Evolutionary conservation across 2,329 filamentous ascomycete genomes (phyloP).

Genomic region (Venturia asperata): DNA sequence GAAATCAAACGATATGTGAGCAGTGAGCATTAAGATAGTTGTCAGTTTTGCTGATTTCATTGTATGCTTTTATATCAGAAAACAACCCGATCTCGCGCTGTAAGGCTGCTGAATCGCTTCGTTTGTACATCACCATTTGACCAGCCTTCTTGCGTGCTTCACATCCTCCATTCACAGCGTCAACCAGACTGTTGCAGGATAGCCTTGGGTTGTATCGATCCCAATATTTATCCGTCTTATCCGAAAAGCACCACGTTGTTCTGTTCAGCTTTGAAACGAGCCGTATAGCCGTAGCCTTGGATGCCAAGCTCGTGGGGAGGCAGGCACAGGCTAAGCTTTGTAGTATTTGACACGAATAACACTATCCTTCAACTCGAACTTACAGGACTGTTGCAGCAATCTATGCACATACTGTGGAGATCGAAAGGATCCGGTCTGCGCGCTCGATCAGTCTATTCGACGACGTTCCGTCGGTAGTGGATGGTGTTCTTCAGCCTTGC

Average conservation of each 20-base stretch:
- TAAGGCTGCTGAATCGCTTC: background rate
- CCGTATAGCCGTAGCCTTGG: background rate
- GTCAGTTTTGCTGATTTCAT: background rate
- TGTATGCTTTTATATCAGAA: background rate
- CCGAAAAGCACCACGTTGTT: background rate
- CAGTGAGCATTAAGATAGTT: background rate
- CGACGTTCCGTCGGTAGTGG: background rate
- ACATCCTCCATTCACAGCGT: background rate
- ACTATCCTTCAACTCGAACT: background rate
- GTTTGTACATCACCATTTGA: background rate
- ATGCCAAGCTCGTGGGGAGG: background rate
- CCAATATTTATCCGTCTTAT: background rate
- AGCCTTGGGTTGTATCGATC: background rate
- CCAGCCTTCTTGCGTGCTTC: background rate
- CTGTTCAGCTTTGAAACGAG: background rate
- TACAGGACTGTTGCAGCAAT: background rate
- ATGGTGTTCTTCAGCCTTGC: constrained; percentile 2
- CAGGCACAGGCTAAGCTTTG: too few relatives aligned
- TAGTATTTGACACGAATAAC: background rate
- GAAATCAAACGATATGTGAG: background rate
- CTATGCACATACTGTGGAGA: background rate
- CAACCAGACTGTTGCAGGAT: background rate
- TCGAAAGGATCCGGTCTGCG: background rate
- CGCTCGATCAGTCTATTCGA: background rate
- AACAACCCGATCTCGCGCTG: background rate